These are phyloP conservation scores for Sugiyamaella floridensis DNA, from an alignment of 805 yeast genomes.

Conservation along the genomic window DNA sequence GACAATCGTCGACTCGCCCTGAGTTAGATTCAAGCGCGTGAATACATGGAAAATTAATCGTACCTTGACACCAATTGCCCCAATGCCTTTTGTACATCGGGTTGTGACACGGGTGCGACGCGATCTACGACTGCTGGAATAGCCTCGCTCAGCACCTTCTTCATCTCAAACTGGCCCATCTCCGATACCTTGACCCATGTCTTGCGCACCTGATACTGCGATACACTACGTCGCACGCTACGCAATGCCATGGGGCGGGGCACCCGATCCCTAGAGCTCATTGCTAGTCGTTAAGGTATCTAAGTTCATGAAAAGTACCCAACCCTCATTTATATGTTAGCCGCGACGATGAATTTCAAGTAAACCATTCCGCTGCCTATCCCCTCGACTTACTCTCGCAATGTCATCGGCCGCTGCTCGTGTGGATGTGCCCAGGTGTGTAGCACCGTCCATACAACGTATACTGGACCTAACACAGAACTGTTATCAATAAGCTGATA, in stretches of 20 bases:
- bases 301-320: background rate
- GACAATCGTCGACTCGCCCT: slow-evolving; percentile 2
- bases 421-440: slow-evolving; percentile 13
- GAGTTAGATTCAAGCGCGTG: background rate
- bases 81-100: slow-evolving; percentile 4
- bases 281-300: background rate
- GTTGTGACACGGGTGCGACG: slow-evolving; percentile 3
- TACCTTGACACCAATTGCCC: background rate
- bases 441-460: background rate
- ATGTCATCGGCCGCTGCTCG: background rate
- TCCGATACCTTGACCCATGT: slow-evolving; percentile 10
- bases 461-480: slow-evolving; percentile 8
- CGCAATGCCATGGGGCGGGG: background rate
- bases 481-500: slow-evolving; percentile 44
- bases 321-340: background rate
- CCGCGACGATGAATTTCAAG: too few relatives aligned
- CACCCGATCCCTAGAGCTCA: background rate
- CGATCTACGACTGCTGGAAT: slow-evolving; percentile 3
- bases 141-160: slow-evolving; percentile 3
- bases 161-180: slow-evolving; percentile 7
- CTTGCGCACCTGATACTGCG: slow-evolving; percentile 1
- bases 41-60: background rate
- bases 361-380: background rate
- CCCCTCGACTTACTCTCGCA: background rate
- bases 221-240: background rate